Conservation (phyloP, 768 basidiomycete genomes). For the Lactifluus echinatus region DNA sequence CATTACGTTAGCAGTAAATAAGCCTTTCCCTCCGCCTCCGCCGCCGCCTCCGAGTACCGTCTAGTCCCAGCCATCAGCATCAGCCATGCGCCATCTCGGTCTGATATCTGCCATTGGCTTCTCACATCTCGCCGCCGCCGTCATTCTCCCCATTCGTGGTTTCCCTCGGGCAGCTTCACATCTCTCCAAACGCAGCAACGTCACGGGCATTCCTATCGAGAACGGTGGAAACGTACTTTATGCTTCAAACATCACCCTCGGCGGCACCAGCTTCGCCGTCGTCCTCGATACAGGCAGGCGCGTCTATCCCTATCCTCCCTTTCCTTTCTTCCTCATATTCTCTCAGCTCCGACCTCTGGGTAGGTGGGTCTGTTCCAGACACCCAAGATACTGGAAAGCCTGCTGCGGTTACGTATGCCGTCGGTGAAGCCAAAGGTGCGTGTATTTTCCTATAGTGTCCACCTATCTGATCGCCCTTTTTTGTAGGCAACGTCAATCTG, state of each 20-base stretch:
- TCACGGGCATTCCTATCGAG: conserved; percentile 35
- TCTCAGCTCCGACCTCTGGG: conserved; percentile 69
- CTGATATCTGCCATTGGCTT: not conserved
- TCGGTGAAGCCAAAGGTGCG: conserved; percentile 56
- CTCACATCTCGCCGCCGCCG: conserved; percentile 6
- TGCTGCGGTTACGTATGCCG: conserved; percentile 55
- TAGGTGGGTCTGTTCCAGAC: conserved; percentile 39
- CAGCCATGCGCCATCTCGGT: conserved; percentile 8
- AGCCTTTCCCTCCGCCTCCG: not conserved
- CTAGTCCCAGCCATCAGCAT: too few species aligned
- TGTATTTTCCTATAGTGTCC: not conserved
- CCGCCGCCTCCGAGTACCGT: too few species aligned
- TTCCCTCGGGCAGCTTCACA: not conserved
- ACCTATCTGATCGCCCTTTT: not conserved
- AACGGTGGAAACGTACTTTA: conserved; percentile 71
- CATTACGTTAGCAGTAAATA: too few species aligned
- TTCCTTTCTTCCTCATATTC: conserved; percentile 4
- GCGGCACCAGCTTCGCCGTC: conserved; percentile 47
- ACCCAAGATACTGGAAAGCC: conserved; percentile 49
- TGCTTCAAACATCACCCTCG: conserved; percentile 61
- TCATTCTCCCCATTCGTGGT: conserved; percentile 10
- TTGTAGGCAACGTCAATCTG: conserved; percentile 47
- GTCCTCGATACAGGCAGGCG: conserved; percentile 76
- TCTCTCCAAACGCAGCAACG: conserved; percentile 2
- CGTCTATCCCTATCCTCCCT: conserved; percentile 5